These are phyloP conservation scores for Eucalyptus cloeziana DNA, from an alignment of 345 rosid species.

Conservation along the genomic window DNA sequence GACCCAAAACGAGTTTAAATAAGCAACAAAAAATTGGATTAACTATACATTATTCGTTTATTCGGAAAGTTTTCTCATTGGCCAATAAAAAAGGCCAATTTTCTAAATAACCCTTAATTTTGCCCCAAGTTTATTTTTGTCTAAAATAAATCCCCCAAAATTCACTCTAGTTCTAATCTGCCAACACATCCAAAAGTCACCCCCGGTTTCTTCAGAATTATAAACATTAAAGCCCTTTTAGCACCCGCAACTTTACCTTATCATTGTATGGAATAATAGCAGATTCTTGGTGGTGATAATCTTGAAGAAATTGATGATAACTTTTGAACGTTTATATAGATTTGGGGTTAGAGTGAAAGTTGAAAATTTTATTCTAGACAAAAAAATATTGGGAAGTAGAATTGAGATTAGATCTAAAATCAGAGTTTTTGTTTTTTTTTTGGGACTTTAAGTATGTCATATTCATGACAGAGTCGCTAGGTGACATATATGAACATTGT, in stretches of 20 bases:
- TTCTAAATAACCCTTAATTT: neutral
- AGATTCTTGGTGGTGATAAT: neutral
- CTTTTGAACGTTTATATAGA: neutral
- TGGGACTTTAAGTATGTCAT: neutral
- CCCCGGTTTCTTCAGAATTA: neutral
- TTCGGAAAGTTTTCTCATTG: neutral
- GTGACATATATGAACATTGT: neutral
- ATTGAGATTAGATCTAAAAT: neutral
- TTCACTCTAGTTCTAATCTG: neutral
- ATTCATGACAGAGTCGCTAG: neutral
- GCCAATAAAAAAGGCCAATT: neutral
- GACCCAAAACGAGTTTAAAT: neutral
- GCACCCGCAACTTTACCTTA: rapidly evolving
- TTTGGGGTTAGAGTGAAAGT: neutral
- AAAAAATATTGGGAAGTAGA: neutral
- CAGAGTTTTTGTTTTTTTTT: neutral
- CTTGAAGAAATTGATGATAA: neutral
- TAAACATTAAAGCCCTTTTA: neutral
- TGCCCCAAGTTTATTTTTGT: neutral
- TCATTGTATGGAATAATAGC: neutral
- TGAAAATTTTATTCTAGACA: neutral
- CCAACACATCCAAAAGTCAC: neutral
- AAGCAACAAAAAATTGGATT: neutral
- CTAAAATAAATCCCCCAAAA: neutral
- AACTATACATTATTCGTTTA: neutral